Conservation (phyloP, 2,329 filamentous ascomycete genomes). For the Annulohypoxylon truncatum region DNA sequence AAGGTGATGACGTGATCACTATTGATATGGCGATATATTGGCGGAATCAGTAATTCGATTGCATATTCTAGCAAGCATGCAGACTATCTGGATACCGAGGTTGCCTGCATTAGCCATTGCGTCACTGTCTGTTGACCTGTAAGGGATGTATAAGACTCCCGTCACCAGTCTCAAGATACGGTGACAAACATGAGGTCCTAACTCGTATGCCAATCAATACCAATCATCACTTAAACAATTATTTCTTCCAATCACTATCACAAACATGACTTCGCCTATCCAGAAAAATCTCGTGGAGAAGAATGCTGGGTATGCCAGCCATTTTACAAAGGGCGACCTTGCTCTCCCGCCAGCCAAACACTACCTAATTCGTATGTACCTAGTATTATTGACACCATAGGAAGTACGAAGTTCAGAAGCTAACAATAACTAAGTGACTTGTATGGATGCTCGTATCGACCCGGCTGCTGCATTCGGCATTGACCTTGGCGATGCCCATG, state of each 20-base stretch:
- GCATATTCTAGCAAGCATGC: not conserved
- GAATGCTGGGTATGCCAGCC: conserved; percentile 67
- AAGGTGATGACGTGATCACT: conserved; percentile 34
- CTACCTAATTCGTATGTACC: conserved; percentile 68
- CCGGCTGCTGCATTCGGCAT: conserved; percentile 77
- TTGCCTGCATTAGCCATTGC: conserved; percentile 3
- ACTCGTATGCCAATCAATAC: not conserved
- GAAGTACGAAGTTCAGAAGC: not conserved
- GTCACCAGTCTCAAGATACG: not conserved
- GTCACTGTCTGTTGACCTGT: conserved; percentile 5
- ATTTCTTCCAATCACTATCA: not conserved
- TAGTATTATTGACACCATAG: not conserved
- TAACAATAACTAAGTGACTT: conserved; percentile 66
- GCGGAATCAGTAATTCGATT: not conserved
- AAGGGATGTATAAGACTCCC: conserved; percentile 14
- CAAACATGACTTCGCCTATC: conserved; percentile 54
- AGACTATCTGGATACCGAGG: not conserved
- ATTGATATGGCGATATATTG: conserved; percentile 30
- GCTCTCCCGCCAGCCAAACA: conserved; percentile 76
- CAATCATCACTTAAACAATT: not conserved
- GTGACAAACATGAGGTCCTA: not conserved
- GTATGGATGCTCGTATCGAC: conserved; percentile 84
- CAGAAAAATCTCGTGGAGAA: conserved; percentile 66
- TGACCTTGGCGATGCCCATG: conserved; percentile 79
- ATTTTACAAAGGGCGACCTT: conserved; percentile 74